Evolutionary conservation across 73 alveolate species (phyloP), one percentile per base, ranked within the genome.

Genomic region (Blepharisma japonicum): DNA sequence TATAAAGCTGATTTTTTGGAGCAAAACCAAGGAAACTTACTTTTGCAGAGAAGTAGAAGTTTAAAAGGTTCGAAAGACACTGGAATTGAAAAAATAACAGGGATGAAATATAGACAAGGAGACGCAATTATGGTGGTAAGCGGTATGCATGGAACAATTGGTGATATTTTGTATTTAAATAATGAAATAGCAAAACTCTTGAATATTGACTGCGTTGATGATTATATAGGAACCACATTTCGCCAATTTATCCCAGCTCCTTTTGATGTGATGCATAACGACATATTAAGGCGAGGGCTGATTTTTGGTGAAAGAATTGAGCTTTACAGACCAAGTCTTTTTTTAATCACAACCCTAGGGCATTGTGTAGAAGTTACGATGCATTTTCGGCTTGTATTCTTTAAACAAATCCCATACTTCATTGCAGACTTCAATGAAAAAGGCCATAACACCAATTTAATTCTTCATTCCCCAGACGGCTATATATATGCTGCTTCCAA

Each of bases 381-480:
- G 66, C 66, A 51, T 51, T 51, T 51, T 51, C n/a, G 21, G 21
- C n/a, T 51, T 11, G 66, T 18, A 4, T 51, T 51, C 21, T 51
- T 14, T 18, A 14, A 18, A 14, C 66, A 51, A 51, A 51, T 51
- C 66, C 66, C 66, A 1, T 51, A 51, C 66, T 61, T 61, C 5
- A 61, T 61, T 9, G 74, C 74, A 18, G 14, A 14, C 5, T 61
- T 61, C 5, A 61, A 61, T 8, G 50, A 8, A 14, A 18, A 14
- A 9, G 18, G 14, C 46, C 4, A n/a, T 14, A 39, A 14, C 2
- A 61, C 14, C 2, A 61, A 61, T 61, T 9, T 61, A 9, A 61
- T 61, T 61, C 46, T 61, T 11, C 23, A 39, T 39, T 61, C 74
- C 47, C 38, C 74, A 2, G 50, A 61, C 2, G 74, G 74, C 47